These are phyloP conservation scores for Chrysanthemum makinoi DNA, from an alignment of 129 eudicot species.

Conservation along the genomic window DNA sequence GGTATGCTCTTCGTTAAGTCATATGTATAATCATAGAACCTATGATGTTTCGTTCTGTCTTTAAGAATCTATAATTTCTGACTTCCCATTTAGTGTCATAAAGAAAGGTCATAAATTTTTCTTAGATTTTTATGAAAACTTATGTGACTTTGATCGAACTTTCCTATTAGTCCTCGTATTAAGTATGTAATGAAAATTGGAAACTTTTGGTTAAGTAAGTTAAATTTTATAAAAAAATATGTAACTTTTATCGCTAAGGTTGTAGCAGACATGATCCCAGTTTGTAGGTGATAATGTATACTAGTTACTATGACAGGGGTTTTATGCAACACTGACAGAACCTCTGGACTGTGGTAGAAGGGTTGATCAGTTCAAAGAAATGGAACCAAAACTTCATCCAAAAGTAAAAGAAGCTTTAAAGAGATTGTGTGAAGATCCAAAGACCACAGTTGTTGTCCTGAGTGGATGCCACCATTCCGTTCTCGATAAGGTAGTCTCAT, in stretches of 20 bases:
- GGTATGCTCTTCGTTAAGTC: slow-evolving; percentile 35
- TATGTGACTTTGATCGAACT: background rate
- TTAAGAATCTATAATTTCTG: background rate
- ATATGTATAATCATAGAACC: background rate
- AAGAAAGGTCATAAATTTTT: too few species aligned
- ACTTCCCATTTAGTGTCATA: too few species aligned
- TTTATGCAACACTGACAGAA: slow-evolving; percentile 81
- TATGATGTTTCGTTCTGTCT: background rate
- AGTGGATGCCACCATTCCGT: slow-evolving; percentile 72
- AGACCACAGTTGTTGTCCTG: slow-evolving; percentile 60
- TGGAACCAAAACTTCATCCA: slow-evolving; percentile 75
- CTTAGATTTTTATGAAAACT: too few species aligned
- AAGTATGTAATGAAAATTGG: too few species aligned
- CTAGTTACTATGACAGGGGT: slow-evolving; percentile 46
- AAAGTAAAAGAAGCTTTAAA: slow-evolving; percentile 56
- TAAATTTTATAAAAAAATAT: background rate
- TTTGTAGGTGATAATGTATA: background rate
- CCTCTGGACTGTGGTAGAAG: slow-evolving; percentile 69
- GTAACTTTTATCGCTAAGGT: background rate
- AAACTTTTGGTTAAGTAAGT: too few species aligned
- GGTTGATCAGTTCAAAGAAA: slow-evolving; percentile 78
- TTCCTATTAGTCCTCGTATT: background rate
- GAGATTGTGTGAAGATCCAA: slow-evolving; percentile 71
- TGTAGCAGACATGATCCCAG: background rate
- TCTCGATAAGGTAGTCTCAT: slow-evolving; percentile 52